Percentiles rank a stretch among this genome's conserved stretches.
phyloP scores from a whole-genome alignment of 2,329 filamentous ascomycete genomes.

The Mycosphaerella sp. region DNA sequence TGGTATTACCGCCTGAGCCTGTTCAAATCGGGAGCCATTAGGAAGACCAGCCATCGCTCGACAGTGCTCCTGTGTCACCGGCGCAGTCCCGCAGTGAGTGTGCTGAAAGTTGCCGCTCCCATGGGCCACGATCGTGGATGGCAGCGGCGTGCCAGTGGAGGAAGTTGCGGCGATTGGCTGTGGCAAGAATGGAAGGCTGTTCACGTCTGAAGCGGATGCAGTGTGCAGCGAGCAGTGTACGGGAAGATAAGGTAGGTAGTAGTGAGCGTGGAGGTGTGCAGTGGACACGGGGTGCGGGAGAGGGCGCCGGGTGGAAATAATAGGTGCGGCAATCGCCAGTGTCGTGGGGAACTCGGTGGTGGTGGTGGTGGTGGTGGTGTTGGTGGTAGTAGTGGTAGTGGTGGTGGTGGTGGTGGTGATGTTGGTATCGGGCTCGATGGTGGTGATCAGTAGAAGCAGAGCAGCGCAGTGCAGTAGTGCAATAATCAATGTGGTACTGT shows the following conservation, averaged over 20 bases:
- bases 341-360: background rate
- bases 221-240: background rate
- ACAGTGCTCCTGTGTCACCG: slow-evolving; percentile 26
- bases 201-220: slow-evolving; percentile 3
- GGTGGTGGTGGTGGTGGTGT: background rate
- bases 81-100: slow-evolving; percentile 24
- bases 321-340: background rate
- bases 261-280: background rate
- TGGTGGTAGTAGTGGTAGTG: background rate
- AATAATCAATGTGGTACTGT: too few relatives aligned
- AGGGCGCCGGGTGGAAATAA: background rate
- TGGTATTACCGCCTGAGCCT: slow-evolving; percentile 22
- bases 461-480: background rate
- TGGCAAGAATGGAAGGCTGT: background rate
- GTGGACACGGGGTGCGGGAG: background rate
- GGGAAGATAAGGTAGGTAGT: too few relatives aligned
- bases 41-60: slow-evolving; percentile 20
- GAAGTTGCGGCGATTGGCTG: slow-evolving; percentile 7
- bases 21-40: slow-evolving; percentile 21
- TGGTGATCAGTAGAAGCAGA: too few relatives aligned
- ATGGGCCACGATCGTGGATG: slow-evolving; percentile 19
- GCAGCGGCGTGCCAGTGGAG: slow-evolving; percentile 9
- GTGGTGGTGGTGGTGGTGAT: background rate
- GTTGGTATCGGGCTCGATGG: too few relatives aligned
- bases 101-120: slow-evolving; percentile 22